Base-by-base conservation (phyloP, 306 rosid genomes). In the Dicorynia guianensis region DNA sequence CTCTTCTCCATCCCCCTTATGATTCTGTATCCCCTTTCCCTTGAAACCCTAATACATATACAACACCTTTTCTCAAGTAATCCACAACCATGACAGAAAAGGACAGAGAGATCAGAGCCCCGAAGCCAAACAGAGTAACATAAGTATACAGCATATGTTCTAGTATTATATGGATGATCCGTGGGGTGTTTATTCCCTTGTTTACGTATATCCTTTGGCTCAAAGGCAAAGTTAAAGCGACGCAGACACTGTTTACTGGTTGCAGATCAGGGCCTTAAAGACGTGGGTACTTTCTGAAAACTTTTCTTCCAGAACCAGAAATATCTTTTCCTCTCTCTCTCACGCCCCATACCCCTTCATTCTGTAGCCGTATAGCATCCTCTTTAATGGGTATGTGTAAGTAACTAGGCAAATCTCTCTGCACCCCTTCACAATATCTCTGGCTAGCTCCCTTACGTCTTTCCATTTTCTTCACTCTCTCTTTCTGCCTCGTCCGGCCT, bases 31-130 rank as follows among this genome's bases (percentile, higher is more conserved):
- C n/a, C n/a, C 59, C 43, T 38, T 46, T 8, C 71, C 13, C 69
- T 71, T 35, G 75, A 88, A 87, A 89, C 89, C 93, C 93, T 86
- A 86, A 78, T 57, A 35, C 75, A 75, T 4, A 0, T 15, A 8
- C 60, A 33, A 18, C 20, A 6, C 8, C 44, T 40, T 9, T 18
- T 54, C 61, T 49, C 47, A 49, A 62, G 44, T 40, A 48, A 36
- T 3, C 61, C 58, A 77, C 15, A 1, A 7, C 33, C 44, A 40
- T 0, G 8, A 40, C 8, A 54, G 20, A 54, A 14, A 13, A 6
- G 4, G 10, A 54, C 6, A 54, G 33, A 19, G 13, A 54, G 17
- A 47, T 5, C 17, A 13, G 6, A 56, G 20, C 11, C 47, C 61
- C 70, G 48, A 62, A 8, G 30, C 72, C 72, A 66, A 76, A 69